Evolutionary conservation across 176 grass and related monocot genomes (phyloP), one percentile per base, ranked within the genome.

Genomic region (Ampelocalamus luodianensis): DNA sequence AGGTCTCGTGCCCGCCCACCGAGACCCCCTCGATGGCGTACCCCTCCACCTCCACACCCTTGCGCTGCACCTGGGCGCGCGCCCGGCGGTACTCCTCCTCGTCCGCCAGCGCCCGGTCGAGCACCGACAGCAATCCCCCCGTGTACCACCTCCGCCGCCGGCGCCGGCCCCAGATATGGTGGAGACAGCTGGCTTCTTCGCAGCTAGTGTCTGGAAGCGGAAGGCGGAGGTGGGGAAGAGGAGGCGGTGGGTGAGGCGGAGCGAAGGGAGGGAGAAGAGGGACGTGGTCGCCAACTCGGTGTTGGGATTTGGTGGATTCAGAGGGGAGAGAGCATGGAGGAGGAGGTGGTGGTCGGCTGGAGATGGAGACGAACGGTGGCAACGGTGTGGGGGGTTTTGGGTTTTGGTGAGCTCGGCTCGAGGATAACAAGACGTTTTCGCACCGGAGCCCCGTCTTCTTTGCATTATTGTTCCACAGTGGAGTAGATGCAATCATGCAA

Each of bases 71-170:
- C 91, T 94, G 91, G 38, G 91, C 87, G 11, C 96, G 89, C 58
- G 93, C 96, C 43, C 89, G 89, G 66, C 96, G 93, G 84, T 98
- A 98, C 89, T 92, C 93, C 85, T 98, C 96, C 73, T 98, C 96
- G 77, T 94, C 8, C 8, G 82, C 89, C 86, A 95, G 73, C 37
- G 90, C 90, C 29, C 88, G 86, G 91, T 95, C 93, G 38, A 98
- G 72, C 77, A 95, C 84, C 42, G 93, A 94, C 22, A 98, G 85
- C 43, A 93, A 65, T 14, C 91, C 88, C 68, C 59, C 39, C 55
- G 83, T 68, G 83, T 68, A 11, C 55, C 45, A 3, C 76, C 29
- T 10, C 81, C 59, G 49, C 85, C 29, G 60, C 85, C 29, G 16
- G 27, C 20, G 60, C 85, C 29, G 16, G 49, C 29, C 10, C 15